Conservation (phyloP, 202 grass and related monocot genomes). For the Cymbopogon flexuosus region DNA sequence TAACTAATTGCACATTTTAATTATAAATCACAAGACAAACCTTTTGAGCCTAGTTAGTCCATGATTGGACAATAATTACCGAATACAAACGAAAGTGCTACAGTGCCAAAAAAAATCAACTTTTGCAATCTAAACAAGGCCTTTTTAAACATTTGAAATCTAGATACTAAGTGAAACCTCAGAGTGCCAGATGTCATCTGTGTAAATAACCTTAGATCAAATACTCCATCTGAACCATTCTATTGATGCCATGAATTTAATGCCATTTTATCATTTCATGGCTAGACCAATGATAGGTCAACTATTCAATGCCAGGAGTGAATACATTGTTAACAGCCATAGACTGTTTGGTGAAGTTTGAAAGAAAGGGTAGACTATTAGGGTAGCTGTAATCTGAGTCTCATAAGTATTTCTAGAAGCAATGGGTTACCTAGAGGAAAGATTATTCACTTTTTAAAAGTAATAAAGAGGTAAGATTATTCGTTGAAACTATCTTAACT, state of each 20-base stretch:
- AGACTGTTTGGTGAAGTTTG: background rate
- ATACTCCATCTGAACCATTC: background rate
- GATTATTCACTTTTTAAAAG: too few relatives aligned
- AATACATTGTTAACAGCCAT: background rate
- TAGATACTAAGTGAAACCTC: background rate
- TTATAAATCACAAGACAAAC: too few relatives aligned
- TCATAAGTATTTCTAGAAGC: background rate
- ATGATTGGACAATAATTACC: too few relatives aligned
- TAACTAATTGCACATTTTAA: too few relatives aligned
- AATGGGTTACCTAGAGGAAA: background rate
- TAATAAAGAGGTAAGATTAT: background rate
- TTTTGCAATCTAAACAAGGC: too few relatives aligned
- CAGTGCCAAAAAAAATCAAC: too few relatives aligned
- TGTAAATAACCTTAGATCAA: slow-evolving; percentile 8
- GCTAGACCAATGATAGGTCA: background rate
- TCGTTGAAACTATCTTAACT: slow-evolving; percentile 3
- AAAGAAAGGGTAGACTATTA: background rate
- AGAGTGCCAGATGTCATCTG: background rate
- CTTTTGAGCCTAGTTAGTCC: too few relatives aligned
- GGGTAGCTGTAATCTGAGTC: background rate
- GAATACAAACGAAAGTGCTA: too few relatives aligned
- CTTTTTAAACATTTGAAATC: background rate
- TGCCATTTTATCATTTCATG: background rate
- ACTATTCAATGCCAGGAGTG: background rate
- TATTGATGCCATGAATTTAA: slow-evolving; percentile 2